Percentiles rank a stretch among this genome's conserved stretches.
Evolutionary conservation across 202 grass and related monocot genomes (phyloP).

Genomic region (Panicum hallii): DNA sequence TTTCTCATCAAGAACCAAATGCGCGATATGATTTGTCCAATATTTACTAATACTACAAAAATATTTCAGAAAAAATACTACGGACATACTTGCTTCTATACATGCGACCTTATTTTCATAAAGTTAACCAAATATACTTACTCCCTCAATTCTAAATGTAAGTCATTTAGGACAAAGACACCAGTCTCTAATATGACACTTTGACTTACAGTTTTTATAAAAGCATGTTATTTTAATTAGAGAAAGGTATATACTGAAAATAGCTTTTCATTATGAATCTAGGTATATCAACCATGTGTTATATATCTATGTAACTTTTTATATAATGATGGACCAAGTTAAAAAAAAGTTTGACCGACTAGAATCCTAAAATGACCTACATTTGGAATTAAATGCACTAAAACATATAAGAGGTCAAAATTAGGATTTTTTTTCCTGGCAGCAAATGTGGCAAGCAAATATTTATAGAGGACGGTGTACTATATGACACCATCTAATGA

Average conservation of each 20-base stretch:
- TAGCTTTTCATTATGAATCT: neutral
- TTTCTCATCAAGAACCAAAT: slow-evolving; percentile 20
- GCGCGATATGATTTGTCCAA: neutral
- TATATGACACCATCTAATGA: neutral
- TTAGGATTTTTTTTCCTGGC: neutral
- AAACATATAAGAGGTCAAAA: slow-evolving; percentile 16
- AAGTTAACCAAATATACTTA: neutral
- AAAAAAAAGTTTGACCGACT: neutral
- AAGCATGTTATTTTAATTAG: neutral
- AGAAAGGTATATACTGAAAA: neutral
- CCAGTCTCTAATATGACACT: neutral
- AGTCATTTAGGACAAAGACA: neutral
- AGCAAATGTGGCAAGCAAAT: neutral
- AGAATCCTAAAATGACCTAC: neutral
- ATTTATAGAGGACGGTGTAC: slow-evolving; percentile 4
- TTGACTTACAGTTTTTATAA: neutral
- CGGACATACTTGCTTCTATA: neutral
- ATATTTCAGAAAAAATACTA: slow-evolving; percentile 2
- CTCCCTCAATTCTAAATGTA: neutral
- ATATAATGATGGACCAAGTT: neutral
- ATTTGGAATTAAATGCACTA: neutral
- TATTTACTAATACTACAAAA: neutral
- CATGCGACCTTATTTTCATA: neutral
- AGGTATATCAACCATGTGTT: neutral
- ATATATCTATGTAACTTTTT: neutral